Conservation (phyloP, 2,329 filamentous ascomycete genomes). For the Coniochaeta sp. region DNA sequence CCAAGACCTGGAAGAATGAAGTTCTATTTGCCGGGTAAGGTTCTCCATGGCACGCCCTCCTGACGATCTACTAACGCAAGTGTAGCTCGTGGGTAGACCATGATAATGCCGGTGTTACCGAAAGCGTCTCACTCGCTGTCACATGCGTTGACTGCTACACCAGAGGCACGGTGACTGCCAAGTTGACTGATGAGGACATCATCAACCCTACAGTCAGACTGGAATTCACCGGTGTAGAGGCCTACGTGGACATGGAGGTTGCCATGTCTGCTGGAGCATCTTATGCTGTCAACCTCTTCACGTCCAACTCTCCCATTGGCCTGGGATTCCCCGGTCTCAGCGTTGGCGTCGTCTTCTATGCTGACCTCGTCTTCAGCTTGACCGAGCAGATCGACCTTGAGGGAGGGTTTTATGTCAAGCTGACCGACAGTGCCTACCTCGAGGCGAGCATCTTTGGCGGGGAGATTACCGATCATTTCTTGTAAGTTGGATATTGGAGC, state of each 20-base stretch:
- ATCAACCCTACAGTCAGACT: conserved; percentile 33
- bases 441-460: conserved; percentile 35
- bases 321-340: conserved; percentile 33
- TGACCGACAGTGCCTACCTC: conserved; percentile 36
- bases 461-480: conserved; percentile 36
- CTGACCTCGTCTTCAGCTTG: conserved; percentile 45
- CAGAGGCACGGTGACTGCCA: conserved; percentile 38
- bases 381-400: conserved; percentile 42
- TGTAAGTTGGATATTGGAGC: conserved; percentile 22
- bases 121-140: conserved; percentile 20
- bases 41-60: background rate
- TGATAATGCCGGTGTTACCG: conserved; percentile 6
- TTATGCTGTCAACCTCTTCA: conserved; percentile 44
- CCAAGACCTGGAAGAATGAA: conserved; percentile 11
- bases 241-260: conserved; percentile 43
- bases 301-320: conserved; percentile 34
- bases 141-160: conserved; percentile 42
- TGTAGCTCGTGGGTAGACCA: conserved; percentile 8
- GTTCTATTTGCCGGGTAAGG: conserved; percentile 12
- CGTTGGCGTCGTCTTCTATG: conserved; percentile 37
- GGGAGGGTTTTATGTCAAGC: conserved; percentile 43
- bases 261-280: conserved; percentile 35
- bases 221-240: conserved; percentile 41
- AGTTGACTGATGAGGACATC: conserved; percentile 32
- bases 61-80: conserved; percentile 2